A percentile compares a stretch with the other conserved stretches of the same genome.
Conservation (phyloP, 2,329 filamentous ascomycete species). For the Scedosporium boydii region DNA sequence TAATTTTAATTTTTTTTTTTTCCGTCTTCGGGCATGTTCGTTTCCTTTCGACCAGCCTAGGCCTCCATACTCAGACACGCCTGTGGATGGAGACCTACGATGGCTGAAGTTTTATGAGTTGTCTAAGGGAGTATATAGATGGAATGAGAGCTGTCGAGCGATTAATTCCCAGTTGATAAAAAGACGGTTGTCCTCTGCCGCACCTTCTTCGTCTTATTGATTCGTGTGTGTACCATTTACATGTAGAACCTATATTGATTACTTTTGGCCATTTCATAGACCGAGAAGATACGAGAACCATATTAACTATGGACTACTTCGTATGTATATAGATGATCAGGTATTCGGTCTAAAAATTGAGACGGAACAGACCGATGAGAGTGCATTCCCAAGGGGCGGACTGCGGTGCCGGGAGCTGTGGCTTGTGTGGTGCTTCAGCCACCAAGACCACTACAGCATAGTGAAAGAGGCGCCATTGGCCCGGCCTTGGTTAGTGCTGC, state of each 20-base stretch:
- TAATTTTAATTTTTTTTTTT: constrained; percentile 1
- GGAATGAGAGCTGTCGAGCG: neutral
- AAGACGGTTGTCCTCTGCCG: neutral
- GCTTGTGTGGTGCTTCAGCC: constrained; percentile 1
- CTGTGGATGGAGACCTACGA: neutral
- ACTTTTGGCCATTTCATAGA: no score
- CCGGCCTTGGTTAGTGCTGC: neutral
- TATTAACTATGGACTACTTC: no score
- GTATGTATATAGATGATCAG: no score
- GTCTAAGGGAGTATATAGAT: neutral
- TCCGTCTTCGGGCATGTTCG: neutral
- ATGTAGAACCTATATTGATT: no score
- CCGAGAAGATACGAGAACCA: no score
- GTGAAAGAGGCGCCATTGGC: neutral
- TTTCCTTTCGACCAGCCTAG: neutral
- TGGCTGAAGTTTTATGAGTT: neutral
- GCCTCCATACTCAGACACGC: neutral
- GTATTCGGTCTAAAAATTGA: neutral
- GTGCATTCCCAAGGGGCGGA: no score
- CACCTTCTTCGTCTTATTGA: neutral
- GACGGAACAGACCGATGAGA: neutral
- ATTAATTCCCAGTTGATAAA: neutral
- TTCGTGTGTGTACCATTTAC: no score
- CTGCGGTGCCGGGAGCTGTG: neutral
- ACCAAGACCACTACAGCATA: neutral